Evolutionary conservation across 192 early-diverging fungal species (phyloP).

Genomic region (Nowakowskiella sp.): DNA sequence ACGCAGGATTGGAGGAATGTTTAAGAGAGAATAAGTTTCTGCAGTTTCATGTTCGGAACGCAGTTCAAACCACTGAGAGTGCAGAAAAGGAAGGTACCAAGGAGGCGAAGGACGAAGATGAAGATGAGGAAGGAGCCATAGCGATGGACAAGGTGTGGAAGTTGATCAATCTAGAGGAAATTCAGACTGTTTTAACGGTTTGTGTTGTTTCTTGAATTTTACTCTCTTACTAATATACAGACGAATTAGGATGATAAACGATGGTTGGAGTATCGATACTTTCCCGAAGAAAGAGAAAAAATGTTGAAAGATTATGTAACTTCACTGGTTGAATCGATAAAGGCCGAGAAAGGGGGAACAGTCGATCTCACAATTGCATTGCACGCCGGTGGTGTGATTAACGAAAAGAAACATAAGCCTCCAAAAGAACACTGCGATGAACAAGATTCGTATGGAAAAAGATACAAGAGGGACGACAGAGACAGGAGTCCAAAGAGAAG

Average conservation of each 20-base stretch:
- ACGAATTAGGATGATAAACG: constrained; percentile 40
- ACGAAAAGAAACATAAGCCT: too few relatives aligned
- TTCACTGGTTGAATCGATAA: constrained; percentile 12
- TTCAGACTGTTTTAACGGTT: constrained; percentile 41
- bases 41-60: constrained; percentile 40
- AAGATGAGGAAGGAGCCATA: too few relatives aligned
- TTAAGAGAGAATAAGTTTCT: constrained; percentile 47
- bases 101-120: constrained; percentile 37
- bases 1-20: constrained; percentile 26
- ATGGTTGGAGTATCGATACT: constrained; percentile 29
- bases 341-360: constrained; percentile 18
- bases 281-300: constrained; percentile 34
- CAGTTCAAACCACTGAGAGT: constrained; percentile 23
- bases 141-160: constrained; percentile 25
- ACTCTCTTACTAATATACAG: neutral
- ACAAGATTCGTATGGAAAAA: too few relatives aligned
- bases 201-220: constrained; percentile 3
- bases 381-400: too few relatives aligned
- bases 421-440: too few relatives aligned
- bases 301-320: constrained; percentile 30
- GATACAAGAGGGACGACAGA: too few relatives aligned
- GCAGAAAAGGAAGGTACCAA: constrained; percentile 27
- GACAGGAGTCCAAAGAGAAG: too few relatives aligned
- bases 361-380: constrained; percentile 15
- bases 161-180: constrained; percentile 35